Evolutionary conservation across 306 rosid genomes (phyloP).

Genomic region (Nissolia schottii): DNA sequence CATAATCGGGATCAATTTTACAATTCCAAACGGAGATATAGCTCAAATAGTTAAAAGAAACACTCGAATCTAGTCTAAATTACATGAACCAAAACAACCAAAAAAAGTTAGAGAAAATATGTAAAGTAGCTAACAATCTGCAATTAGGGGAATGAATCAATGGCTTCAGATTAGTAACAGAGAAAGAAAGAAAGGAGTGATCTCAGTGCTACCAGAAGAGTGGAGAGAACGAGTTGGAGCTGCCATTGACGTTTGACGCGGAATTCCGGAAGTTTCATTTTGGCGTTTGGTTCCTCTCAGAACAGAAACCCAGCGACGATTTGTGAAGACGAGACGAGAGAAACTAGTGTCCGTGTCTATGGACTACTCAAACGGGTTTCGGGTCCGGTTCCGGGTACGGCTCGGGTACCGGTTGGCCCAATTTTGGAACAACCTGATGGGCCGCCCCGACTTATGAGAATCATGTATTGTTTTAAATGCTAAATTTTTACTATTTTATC

Average conservation of each 20-base stretch:
- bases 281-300: not conserved
- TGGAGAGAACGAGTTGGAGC: not conserved
- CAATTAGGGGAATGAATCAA: not conserved
- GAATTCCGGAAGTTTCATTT: constrained; percentile 10
- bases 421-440: not conserved
- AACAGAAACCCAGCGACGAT: not conserved
- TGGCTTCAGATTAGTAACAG: not conserved
- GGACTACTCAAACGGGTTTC: not conserved
- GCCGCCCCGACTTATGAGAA: not conserved
- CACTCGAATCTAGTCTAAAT: not conserved
- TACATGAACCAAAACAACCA: not conserved
- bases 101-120: not conserved
- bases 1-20: not conserved
- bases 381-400: not conserved
- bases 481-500: no score
- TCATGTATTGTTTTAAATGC: no score
- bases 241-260: not conserved
- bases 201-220: constrained; percentile 12
- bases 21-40: not conserved
- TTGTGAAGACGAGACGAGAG: not conserved
- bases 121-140: not conserved
- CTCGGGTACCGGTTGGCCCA: not conserved
- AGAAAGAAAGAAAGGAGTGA: not conserved
- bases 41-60: not conserved
- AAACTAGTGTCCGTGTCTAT: not conserved